These are phyloP conservation scores for Magnaporthales sp. DNA, from an alignment of 2,329 filamentous ascomycete genomes.

Conservation along the genomic window DNA sequence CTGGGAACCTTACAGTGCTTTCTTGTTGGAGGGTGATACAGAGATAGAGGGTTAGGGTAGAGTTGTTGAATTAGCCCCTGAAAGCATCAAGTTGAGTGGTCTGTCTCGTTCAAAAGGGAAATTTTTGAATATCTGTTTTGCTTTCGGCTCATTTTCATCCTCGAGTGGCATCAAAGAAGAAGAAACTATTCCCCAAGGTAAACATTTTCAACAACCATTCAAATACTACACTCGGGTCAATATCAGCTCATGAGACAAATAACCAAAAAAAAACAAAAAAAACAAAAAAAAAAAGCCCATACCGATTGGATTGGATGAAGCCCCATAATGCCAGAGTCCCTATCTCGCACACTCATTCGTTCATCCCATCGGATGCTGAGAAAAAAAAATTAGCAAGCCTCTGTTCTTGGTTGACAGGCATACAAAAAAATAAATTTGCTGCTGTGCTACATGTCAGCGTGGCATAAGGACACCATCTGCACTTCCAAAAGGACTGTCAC, in stretches of 20 bases:
- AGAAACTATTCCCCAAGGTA: not conserved
- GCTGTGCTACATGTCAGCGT: conserved; percentile 1
- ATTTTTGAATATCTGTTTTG: not conserved
- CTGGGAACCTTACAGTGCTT: not conserved
- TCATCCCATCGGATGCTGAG: not conserved
- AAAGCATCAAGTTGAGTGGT: not conserved
- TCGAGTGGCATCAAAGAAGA: not conserved
- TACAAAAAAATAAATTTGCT: not conserved
- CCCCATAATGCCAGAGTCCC: not conserved
- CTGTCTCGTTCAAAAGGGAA: not conserved
- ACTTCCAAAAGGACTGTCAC: not conserved
- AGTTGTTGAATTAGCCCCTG: not conserved
- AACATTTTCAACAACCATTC: not conserved
- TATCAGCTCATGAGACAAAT: not conserved
- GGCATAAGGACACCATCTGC: not conserved
- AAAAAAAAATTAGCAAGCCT: not conserved
- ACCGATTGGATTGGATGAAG: not conserved
- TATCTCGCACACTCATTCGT: not conserved
- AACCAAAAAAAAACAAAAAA: too few species aligned
- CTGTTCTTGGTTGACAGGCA: not conserved
- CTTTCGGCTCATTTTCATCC: not conserved
- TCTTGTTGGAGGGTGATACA: not conserved
- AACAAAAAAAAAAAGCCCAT: too few species aligned
- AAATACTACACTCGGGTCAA: not conserved
- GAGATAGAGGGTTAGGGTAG: not conserved